Conservation (phyloP, 257 asterid genomes). For the Solanum ossicruentum region DNA sequence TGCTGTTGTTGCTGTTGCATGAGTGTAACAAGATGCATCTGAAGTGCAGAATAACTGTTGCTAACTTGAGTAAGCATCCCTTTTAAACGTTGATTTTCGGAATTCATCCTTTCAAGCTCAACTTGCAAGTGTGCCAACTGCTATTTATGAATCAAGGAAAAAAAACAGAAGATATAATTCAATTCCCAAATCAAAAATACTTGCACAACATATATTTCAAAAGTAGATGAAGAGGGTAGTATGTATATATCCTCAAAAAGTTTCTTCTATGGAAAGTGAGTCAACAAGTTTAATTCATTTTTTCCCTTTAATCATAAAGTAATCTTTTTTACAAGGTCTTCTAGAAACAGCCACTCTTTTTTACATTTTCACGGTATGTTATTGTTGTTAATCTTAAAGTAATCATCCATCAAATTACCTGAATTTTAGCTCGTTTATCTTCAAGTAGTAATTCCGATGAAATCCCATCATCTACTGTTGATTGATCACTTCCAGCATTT, state of each 20-base stretch:
- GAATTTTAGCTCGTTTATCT: slow-evolving; percentile 40
- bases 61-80: slow-evolving; percentile 68
- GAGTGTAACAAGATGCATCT: slow-evolving; percentile 45
- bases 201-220: too few species aligned
- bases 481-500: slow-evolving; percentile 74
- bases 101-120: slow-evolving; percentile 55
- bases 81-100: slow-evolving; percentile 59
- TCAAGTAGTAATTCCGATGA: slow-evolving; percentile 21
- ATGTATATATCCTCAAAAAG: too few species aligned
- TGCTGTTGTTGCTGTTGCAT: slow-evolving; percentile 19
- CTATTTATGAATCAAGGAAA: not conserved
- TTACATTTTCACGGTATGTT: not conserved
- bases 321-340: too few species aligned
- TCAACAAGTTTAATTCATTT: not conserved
- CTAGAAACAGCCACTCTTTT: not conserved
- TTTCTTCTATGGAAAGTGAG: not conserved
- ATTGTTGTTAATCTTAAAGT: not conserved
- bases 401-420: slow-evolving; percentile 23
- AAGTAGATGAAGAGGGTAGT: too few species aligned
- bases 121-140: slow-evolving; percentile 56
- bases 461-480: slow-evolving; percentile 66
- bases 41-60: slow-evolving; percentile 48
- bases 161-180: not conserved
- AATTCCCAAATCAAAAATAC: not conserved
- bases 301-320: not conserved